Percentiles rank a stretch among this genome's conserved stretches.
Evolutionary conservation across 192 early-diverging fungal species (phyloP).

Genomic region (Thamnidium elegans): DNA sequence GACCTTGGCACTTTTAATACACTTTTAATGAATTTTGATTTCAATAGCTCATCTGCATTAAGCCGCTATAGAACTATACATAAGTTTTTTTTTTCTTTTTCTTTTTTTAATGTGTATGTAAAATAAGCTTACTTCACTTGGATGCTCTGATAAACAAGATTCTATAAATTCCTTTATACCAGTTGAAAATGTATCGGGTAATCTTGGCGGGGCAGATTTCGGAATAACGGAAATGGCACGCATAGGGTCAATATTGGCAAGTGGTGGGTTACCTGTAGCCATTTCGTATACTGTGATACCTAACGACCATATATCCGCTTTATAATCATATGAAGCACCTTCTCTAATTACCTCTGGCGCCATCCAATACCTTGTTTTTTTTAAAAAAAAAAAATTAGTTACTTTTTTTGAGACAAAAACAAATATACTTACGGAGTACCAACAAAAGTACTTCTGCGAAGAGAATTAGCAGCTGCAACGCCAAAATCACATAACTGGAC

Average conservation of each 20-base stretch:
- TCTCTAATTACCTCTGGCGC: slow-evolving; percentile 81
- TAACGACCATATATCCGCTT: slow-evolving; percentile 99
- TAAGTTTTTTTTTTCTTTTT: not conserved
- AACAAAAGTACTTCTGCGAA: slow-evolving; percentile 91
- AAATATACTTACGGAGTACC: slow-evolving; percentile 66
- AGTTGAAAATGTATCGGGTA: slow-evolving; percentile 77
- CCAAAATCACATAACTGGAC: slow-evolving; percentile 98
- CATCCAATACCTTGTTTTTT: slow-evolving; percentile 69
- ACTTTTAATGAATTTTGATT: slow-evolving; percentile 70
- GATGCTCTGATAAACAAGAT: slow-evolving; percentile 82
- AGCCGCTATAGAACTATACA: slow-evolving; percentile 57
- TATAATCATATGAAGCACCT: slow-evolving; percentile 86
- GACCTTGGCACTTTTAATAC: slow-evolving; percentile 50
- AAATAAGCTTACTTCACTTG: slow-evolving; percentile 58
- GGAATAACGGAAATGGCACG: slow-evolving; percentile 87
- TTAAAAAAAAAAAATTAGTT: not conserved
- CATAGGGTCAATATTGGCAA: slow-evolving; percentile 87
- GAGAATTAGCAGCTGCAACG: slow-evolving; percentile 77
- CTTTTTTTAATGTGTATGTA: too few species aligned
- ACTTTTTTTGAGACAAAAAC: not conserved
- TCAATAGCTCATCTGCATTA: slow-evolving; percentile 82
- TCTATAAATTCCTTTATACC: slow-evolving; percentile 88
- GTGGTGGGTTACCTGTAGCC: slow-evolving; percentile 92
- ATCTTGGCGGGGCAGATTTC: slow-evolving; percentile 70
- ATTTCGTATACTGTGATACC: slow-evolving; percentile 98